These are phyloP conservation scores for Rhamnella rubrinervis DNA, from an alignment of 331 rosid genomes.

Conservation along the genomic window DNA sequence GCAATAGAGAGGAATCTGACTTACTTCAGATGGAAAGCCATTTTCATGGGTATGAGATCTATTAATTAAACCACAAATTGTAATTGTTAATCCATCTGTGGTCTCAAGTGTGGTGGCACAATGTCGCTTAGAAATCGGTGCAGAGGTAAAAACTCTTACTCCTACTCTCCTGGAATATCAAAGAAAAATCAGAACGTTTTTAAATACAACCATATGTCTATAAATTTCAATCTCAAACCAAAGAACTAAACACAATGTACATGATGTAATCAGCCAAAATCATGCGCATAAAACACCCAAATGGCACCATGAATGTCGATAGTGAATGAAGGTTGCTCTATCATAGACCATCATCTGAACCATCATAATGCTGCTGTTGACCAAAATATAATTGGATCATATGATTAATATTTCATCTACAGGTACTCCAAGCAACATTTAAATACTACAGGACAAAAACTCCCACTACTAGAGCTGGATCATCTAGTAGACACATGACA, in stretches of 20 bases:
- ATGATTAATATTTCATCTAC: not conserved
- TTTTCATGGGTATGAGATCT: conserved; percentile 47
- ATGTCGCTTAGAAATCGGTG: conserved; percentile 54
- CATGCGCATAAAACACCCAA: not conserved
- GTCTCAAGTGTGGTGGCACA: conserved; percentile 55
- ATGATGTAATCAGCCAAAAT: not conserved
- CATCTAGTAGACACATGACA: not conserved
- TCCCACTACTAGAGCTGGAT: not conserved
- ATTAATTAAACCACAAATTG: conserved; percentile 51
- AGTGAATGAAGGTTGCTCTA: not conserved
- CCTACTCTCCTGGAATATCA: conserved; percentile 38
- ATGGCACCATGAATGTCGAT: not conserved
- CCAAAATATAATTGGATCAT: too few species aligned
- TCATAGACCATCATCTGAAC: not conserved
- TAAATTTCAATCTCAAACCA: not conserved
- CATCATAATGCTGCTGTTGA: too few species aligned
- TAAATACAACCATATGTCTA: not conserved
- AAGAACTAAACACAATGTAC: not conserved
- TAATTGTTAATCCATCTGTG: conserved; percentile 49
- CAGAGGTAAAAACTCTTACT: conserved; percentile 44
- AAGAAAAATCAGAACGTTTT: not conserved
- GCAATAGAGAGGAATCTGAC: not conserved
- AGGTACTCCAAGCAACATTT: not conserved
- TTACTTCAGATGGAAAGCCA: conserved; percentile 61
- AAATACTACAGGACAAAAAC: not conserved